Evolutionary conservation across 1,139 yeast species (phyloP).

Genomic region (Geotrichum restrictum): DNA sequence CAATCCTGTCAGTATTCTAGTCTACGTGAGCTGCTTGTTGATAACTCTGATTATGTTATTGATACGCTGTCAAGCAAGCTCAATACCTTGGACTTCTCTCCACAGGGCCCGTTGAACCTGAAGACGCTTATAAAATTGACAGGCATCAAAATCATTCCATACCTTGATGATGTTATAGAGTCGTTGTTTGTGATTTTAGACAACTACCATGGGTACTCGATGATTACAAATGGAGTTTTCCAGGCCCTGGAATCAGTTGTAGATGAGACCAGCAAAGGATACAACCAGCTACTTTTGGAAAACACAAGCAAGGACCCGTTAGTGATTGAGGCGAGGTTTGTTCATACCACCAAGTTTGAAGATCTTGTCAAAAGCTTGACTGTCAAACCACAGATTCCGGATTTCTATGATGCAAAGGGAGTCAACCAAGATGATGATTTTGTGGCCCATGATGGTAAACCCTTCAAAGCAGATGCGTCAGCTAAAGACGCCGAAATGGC

Average conservation of each 20-base stretch:
- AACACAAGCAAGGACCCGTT: constrained; percentile 7
- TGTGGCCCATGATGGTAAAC: constrained; percentile 31
- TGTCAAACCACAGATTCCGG: constrained; percentile 18
- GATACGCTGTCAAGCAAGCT: constrained; percentile 70
- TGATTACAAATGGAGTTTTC: constrained; percentile 70
- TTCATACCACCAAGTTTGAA: constrained; percentile 23
- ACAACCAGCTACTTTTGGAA: constrained; percentile 20
- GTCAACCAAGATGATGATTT: constrained; percentile 43
- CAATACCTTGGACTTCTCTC: constrained; percentile 65
- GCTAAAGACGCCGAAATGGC: constrained; percentile 29
- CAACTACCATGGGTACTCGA: constrained; percentile 74
- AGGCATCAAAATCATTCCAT: constrained; percentile 62
- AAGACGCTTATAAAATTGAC: constrained; percentile 64
- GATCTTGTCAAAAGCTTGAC: constrained; percentile 26
- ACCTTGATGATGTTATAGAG: constrained; percentile 65
- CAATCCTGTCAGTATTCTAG: constrained; percentile 55
- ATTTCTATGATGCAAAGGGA: constrained; percentile 31
- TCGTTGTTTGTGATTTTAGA: constrained; percentile 76
- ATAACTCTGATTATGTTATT: constrained; percentile 74
- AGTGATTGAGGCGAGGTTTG: constrained; percentile 11
- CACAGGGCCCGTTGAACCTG: constrained; percentile 67
- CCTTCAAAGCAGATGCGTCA: constrained; percentile 9
- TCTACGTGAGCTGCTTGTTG: constrained; percentile 51
- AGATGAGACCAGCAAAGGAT: constrained; percentile 48
- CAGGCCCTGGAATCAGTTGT: constrained; percentile 64